A percentile compares a stretch with the other conserved stretches of the same genome.
phyloP scores from a whole-genome alignment of 306 rosid species.

The Cicer pinnatifidum region DNA sequence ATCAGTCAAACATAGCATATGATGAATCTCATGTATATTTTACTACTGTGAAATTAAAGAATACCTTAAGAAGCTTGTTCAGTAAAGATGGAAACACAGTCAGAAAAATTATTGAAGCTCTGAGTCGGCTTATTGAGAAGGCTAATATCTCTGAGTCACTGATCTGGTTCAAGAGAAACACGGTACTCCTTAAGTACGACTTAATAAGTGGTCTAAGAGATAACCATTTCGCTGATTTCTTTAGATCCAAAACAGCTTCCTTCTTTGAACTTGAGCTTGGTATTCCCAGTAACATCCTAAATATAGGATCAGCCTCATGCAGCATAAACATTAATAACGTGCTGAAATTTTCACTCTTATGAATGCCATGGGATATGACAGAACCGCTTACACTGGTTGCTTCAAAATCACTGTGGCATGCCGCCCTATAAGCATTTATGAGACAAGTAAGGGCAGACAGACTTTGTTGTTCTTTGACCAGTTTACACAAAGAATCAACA shows the following conservation, averaged over 20 bases:
- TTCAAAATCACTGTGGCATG: constrained; percentile 68
- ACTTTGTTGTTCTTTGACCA: constrained; percentile 61
- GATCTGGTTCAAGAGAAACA: constrained; percentile 74
- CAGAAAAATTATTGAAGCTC: constrained; percentile 66
- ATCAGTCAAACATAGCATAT: constrained; percentile 9
- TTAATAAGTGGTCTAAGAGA: constrained; percentile 67
- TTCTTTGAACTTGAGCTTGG: constrained; percentile 59
- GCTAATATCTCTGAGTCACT: constrained; percentile 74
- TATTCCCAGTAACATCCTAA: constrained; percentile 69
- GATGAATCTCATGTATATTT: constrained; percentile 35
- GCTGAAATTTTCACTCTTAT: constrained; percentile 61
- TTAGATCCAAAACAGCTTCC: constrained; percentile 67
- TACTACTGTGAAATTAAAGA: constrained; percentile 28
- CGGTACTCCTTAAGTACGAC: constrained; percentile 76
- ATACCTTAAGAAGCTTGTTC: constrained; percentile 73
- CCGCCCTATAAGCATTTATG: constrained; percentile 76
- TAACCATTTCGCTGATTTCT: constrained; percentile 67
- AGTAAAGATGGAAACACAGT: constrained; percentile 73
- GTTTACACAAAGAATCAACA: constrained; percentile 62
- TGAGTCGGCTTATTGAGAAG: constrained; percentile 65
- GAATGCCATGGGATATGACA: constrained; percentile 53
- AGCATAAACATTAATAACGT: constrained; percentile 69
- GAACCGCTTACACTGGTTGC: constrained; percentile 44
- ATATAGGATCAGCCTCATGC: constrained; percentile 68
- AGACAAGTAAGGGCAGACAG: constrained; percentile 69